Conservation (phyloP, 352 stramenopile species). For the Stephanocyclus meneghinianus region DNA sequence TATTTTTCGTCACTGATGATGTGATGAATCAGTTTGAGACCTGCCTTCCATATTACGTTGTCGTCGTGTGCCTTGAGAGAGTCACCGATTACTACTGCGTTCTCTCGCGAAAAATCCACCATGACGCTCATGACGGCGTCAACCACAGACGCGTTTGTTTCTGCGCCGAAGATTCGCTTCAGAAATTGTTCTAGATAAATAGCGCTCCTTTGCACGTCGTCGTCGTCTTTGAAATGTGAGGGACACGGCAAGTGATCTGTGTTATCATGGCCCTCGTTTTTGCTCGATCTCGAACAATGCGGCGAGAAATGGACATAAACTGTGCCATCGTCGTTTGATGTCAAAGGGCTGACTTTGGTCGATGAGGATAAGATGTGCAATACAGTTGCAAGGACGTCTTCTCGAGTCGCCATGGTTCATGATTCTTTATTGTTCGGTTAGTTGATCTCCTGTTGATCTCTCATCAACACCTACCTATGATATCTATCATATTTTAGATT, state of each 20-base stretch:
- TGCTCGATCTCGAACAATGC: background rate
- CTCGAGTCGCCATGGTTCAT: background rate
- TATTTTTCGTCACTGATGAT: background rate
- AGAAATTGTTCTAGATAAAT: background rate
- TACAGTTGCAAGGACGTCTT: slow-evolving; percentile 34
- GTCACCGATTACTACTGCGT: slow-evolving; percentile 8
- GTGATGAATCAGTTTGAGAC: slow-evolving; percentile 19
- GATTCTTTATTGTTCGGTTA: background rate
- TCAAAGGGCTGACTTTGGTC: slow-evolving; percentile 15
- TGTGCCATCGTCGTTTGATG: background rate
- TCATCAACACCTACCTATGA: background rate
- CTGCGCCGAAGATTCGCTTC: background rate
- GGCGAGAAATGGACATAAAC: background rate
- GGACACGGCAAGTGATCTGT: background rate
- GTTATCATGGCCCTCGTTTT: background rate
- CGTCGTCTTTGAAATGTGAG: background rate
- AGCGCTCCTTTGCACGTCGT: background rate
- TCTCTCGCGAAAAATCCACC: background rate
- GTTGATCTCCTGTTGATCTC: background rate
- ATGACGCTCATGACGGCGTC: slow-evolving; percentile 18
- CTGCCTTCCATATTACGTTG: slow-evolving; percentile 16
- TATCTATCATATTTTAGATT: too few species aligned
- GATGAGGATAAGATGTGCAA: slow-evolving; percentile 31
- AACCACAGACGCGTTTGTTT: background rate
- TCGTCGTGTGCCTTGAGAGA: slow-evolving; percentile 2